Conservation (phyloP, 306 rosid species). For the Ammopiptanthus mongolicus region DNA sequence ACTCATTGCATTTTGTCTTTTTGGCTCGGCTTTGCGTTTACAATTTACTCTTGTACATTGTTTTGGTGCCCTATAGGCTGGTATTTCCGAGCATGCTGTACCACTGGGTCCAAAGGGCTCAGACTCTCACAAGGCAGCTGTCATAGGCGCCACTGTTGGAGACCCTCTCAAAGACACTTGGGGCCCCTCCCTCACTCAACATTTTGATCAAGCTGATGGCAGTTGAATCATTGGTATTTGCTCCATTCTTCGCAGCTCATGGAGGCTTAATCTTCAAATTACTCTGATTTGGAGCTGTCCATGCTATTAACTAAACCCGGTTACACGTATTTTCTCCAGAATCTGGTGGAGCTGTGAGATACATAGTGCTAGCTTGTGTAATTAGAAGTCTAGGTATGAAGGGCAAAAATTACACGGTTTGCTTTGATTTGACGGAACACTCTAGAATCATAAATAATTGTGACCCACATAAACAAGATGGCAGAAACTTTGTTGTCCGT, state of each 20-base stretch:
- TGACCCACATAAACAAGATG: not conserved
- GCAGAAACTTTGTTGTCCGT: not conserved
- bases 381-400: not conserved
- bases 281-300: constrained; percentile 19
- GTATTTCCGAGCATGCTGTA: constrained; percentile 52
- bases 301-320: not conserved
- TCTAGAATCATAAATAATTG: constrained; percentile 3
- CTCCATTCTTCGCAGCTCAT: constrained; percentile 64
- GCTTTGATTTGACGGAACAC: not conserved
- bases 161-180: constrained; percentile 65
- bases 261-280: constrained; percentile 61
- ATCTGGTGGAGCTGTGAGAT: not conserved
- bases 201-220: constrained; percentile 67
- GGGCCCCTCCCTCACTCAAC: constrained; percentile 69
- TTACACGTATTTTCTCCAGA: not conserved
- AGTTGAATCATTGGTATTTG: constrained; percentile 61
- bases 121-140: constrained; percentile 59
- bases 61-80: constrained; percentile 36
- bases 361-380: not conserved
- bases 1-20: not conserved
- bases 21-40: not conserved
- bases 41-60: not conserved
- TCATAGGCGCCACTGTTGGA: constrained; percentile 53
- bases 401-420: not conserved
- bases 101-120: constrained; percentile 69